Evolutionary conservation across 2,329 filamentous ascomycete species (phyloP).

Genomic region (Ophiostoma sp.): DNA sequence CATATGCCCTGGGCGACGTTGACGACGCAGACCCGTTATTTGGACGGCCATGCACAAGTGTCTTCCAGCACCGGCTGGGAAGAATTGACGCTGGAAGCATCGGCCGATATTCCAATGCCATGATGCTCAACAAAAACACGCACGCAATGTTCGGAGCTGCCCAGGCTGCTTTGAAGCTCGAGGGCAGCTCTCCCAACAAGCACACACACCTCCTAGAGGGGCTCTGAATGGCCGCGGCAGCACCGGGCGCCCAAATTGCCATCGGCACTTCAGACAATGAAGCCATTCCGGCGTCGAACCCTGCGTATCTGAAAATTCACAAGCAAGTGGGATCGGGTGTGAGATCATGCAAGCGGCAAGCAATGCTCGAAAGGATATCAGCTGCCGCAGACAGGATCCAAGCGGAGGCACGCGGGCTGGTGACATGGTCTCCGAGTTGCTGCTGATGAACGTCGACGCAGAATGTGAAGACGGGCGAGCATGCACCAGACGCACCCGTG

Average conservation of each 20-base stretch:
- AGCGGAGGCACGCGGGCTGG: background rate
- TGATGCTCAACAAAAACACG: background rate
- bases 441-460: background rate
- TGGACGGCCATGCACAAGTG: background rate
- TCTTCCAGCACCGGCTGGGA: background rate
- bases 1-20: background rate
- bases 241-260: background rate
- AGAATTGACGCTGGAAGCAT: background rate
- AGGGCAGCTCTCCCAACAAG: background rate
- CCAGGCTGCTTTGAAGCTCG: background rate
- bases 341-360: background rate
- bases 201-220: background rate
- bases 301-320: background rate
- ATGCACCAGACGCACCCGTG: background rate
- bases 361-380: background rate
- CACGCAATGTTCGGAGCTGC: background rate
- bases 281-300: background rate
- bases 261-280: background rate
- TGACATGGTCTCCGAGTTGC: background rate
- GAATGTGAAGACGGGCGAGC: background rate
- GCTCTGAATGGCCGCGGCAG: background rate
- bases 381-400: background rate
- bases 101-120: background rate
- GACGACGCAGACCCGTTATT: background rate
- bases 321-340: background rate